phyloP scores from a whole-genome alignment of 1,139 yeast species.

The Candida sp. region DNA sequence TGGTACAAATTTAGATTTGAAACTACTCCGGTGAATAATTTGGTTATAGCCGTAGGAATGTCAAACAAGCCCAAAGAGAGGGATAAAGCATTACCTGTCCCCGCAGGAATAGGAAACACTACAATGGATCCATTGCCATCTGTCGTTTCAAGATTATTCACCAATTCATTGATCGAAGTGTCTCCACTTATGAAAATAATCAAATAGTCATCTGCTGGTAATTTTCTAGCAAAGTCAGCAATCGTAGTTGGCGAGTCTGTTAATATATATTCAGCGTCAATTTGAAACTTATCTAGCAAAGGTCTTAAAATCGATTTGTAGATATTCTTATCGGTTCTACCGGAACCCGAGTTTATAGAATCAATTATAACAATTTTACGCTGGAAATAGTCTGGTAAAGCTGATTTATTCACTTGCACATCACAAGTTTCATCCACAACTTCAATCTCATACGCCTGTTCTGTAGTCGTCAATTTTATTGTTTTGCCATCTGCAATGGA shows the following conservation, averaged over 20 bases:
- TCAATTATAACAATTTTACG: slow-evolving; percentile 31
- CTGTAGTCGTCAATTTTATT: not conserved
- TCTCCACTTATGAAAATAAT: slow-evolving; percentile 79
- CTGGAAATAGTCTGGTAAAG: not conserved
- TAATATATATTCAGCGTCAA: slow-evolving; percentile 34
- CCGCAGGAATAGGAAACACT: slow-evolving; percentile 64
- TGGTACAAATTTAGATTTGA: slow-evolving; percentile 47
- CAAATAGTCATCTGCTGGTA: slow-evolving; percentile 27
- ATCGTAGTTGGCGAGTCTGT: slow-evolving; percentile 37
- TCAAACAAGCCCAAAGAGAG: slow-evolving; percentile 50
- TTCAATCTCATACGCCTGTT: not conserved
- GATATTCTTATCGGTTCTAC: slow-evolving; percentile 40
- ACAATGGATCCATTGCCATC: slow-evolving; percentile 12
- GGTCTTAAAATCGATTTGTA: slow-evolving; percentile 44
- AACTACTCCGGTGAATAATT: slow-evolving; percentile 28
- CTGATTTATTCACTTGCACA: not conserved
- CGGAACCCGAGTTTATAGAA: slow-evolving; percentile 57
- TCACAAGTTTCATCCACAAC: not conserved
- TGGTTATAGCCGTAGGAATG: slow-evolving; percentile 37
- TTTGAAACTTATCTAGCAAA: slow-evolving; percentile 30
- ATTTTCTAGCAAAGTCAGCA: slow-evolving; percentile 25
- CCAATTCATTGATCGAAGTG: slow-evolving; percentile 75
- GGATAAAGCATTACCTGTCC: slow-evolving; percentile 84
- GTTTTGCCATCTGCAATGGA: not conserved
- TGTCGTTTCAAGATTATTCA: slow-evolving; percentile 54